Evolutionary conservation across 2,329 filamentous ascomycete species (phyloP).

Genomic region (Chalaropsis ovoidea): DNA sequence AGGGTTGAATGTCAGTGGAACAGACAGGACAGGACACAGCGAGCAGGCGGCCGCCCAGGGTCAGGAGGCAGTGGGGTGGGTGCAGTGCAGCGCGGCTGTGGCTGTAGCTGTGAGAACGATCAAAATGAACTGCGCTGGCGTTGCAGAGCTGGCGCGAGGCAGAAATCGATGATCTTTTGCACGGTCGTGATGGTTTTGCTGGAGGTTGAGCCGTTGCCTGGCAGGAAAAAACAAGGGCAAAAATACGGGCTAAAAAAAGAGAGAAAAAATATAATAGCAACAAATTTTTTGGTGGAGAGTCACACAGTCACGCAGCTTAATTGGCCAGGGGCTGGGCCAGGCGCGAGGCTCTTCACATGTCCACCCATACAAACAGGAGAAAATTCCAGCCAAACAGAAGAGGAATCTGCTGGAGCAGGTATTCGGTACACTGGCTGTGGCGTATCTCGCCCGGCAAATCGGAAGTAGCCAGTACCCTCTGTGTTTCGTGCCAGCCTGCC

Average conservation of each 20-base stretch:
- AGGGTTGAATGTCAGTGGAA: conserved; percentile 18
- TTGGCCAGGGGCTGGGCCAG: neutral
- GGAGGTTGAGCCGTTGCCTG: neutral
- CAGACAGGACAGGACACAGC: neutral
- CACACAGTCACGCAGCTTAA: neutral
- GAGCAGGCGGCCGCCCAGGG: too few relatives aligned
- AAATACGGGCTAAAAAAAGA: too few relatives aligned
- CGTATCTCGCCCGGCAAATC: too few relatives aligned
- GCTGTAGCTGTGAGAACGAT: neutral
- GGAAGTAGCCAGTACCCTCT: too few relatives aligned
- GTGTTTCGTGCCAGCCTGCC: too few relatives aligned
- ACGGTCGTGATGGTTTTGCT: neutral
- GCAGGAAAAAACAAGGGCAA: neutral
- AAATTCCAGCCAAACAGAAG: neutral
- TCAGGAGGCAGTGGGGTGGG: too few relatives aligned
- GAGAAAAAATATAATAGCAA: too few relatives aligned
- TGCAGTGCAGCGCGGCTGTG: too few relatives aligned
- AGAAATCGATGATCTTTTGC: neutral
- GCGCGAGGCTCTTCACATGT: neutral
- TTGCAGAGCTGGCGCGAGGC: neutral
- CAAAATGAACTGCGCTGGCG: neutral
- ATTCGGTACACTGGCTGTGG: neutral
- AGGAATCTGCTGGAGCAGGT: neutral
- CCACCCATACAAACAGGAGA: neutral
- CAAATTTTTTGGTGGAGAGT: conserved; percentile 1